phyloP scores from a whole-genome alignment of 1,139 yeast species.

The Blastobotrys raffinosifermentans region DNA sequence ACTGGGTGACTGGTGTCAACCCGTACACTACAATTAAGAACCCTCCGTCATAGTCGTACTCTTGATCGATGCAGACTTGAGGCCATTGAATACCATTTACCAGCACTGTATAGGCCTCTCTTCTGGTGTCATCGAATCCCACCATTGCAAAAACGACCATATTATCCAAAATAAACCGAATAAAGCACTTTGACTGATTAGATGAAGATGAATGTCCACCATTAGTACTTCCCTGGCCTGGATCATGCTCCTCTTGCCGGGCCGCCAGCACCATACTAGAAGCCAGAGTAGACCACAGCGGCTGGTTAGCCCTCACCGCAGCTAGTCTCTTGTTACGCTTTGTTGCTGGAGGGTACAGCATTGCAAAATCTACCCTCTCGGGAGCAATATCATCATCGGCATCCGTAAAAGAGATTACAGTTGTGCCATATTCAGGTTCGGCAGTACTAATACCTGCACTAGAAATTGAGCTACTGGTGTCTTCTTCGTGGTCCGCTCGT shows the following conservation, averaged over 20 bases:
- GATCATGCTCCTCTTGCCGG: slow-evolving; percentile 24
- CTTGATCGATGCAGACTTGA: slow-evolving; percentile 27
- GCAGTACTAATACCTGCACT: neutral
- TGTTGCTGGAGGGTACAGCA: slow-evolving; percentile 17
- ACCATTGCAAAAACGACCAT: slow-evolving; percentile 29
- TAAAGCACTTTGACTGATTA: slow-evolving; percentile 21
- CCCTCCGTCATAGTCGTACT: slow-evolving; percentile 10
- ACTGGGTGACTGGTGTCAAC: slow-evolving; percentile 31
- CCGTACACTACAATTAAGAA: slow-evolving; percentile 31
- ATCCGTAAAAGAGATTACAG: slow-evolving; percentile 8
- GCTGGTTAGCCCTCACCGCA: slow-evolving; percentile 28
- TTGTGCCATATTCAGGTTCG: slow-evolving; percentile 4
- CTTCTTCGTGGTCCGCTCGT: neutral
- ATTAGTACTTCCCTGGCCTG: slow-evolving; percentile 5
- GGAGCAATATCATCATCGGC: slow-evolving; percentile 3
- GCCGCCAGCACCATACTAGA: slow-evolving; percentile 34
- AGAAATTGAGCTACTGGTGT: neutral
- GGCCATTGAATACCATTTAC: slow-evolving; percentile 36
- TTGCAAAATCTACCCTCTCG: slow-evolving; percentile 14
- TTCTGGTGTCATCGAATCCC: slow-evolving; percentile 16
- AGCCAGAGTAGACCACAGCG: slow-evolving; percentile 35
- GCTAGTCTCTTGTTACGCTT: slow-evolving; percentile 26
- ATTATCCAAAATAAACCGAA: slow-evolving; percentile 29
- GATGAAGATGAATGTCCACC: neutral
- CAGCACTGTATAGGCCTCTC: slow-evolving; percentile 23